Base-by-base conservation (phyloP, 805 yeast genomes). In the Yamadazyma scolyti region DNA sequence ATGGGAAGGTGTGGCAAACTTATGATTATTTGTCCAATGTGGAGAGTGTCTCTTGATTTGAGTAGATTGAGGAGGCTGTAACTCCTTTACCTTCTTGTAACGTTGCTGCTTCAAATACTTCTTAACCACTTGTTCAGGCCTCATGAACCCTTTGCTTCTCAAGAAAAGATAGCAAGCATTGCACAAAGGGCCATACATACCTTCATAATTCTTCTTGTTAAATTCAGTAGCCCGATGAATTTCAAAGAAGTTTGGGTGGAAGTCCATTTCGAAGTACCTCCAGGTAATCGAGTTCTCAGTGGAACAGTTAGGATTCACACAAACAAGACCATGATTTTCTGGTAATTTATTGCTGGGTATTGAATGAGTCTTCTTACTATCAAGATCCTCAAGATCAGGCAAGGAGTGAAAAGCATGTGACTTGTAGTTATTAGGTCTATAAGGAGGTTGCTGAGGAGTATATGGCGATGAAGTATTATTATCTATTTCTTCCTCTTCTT, bases 141-240 rank as follows among this genome's bases (percentile, higher is more conserved):
- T 54, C 71, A 62, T 62, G 42, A 62, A 62, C 13, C 68, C 68
- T 39, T 60, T 62, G 33, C 56, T 63, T 31, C 69, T 51, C 31
- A 64, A 55, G 35, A 66, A 66, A 16, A 65, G 44, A 45, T 57
- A 65, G 43, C 72, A 66, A 9, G 72, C 72, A 39, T 66, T 66
- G 43, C 72, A 66, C 37, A 66, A 47, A 0, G 71, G 71, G 4
- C 72, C 72, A 43, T 59, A 62, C 72, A 65, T 65, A 5, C 71
- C 72, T 28, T 65, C 68, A 37, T 62, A 65, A 36, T 61, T 47
- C 34, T 52, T 54, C 42, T 60, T 61, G 45, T 65, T 59, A 38
- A 65, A 63, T 29, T 54, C 55, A 20, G 50, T 53, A 6, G 69
- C 61, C 30, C 59, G 47, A 33, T 55, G 63, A 15, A 64, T 54